Base-by-base conservation (phyloP, 768 basidiomycete species). In the Rickenella mellea region DNA sequence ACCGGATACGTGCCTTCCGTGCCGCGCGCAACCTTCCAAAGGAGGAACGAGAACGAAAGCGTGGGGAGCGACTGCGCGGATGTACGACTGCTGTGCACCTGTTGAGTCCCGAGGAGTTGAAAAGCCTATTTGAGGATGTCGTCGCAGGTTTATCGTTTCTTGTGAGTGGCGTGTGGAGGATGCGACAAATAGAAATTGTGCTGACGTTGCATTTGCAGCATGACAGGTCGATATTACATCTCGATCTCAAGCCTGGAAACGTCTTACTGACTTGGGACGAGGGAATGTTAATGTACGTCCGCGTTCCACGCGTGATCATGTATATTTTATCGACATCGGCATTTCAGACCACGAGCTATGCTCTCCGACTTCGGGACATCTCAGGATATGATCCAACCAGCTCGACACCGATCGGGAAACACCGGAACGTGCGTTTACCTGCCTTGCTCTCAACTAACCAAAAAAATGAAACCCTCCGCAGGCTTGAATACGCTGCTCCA, bases 281-380 rank as follows among this genome's bases (percentile, higher is more conserved):
- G 49, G 87, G 83, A 11, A 70, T 66, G 44, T 65, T 93, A 27
- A 83, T 90, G 88, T 85, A 51, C 46, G 80, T 60, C 12, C 32
- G 26, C 14, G 0, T 35, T 5, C 21, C 8, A 27, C 12, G 20
- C 26, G 14, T 47, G 4, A 47, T 32, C 33, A 45, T 15, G 33
- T 10, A 10, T 14, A 43, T 25, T 27, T 33, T 26, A 30, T 27
- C 30, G 38, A 38, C 26, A 26, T 47, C 22, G 27, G 27, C 8
- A 9, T 32, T 42, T 9, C 37, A 93, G 91, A 44, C 93, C 93
- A 3, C 76, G 88, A 53, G 92, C 90, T 1, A 90, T 97, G 87
- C 68, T 97, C 14, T 90, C 89, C 2, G 93, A 97, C 53, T 97
- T 97, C 60, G 93, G 93, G 14, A 94, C 92, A 1, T 91, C 88